Percentiles rank a stretch among this genome's conserved stretches.
Evolutionary conservation across 495 filamentous ascomycete genomes (phyloP).

Genomic region (Platismatia glauca): DNA sequence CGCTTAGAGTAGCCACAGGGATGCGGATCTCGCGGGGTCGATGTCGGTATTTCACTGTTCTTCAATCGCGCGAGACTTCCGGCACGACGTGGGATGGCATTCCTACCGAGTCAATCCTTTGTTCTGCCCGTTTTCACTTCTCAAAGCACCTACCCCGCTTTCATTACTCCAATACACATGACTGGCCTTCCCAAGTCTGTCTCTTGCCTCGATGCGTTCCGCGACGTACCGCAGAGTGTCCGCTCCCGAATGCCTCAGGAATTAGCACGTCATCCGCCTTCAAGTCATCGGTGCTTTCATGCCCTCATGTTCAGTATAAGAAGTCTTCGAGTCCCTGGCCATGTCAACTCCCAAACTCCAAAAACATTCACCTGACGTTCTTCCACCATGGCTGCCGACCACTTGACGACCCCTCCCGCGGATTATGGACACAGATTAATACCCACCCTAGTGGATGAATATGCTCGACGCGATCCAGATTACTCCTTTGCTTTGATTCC

Average conservation of each 20-base stretch:
- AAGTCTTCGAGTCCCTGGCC: not conserved
- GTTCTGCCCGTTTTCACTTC: too few species aligned
- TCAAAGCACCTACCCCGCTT: too few species aligned
- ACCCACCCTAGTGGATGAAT: constrained; percentile 34
- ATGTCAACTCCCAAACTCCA: not conserved
- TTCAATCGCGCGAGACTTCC: too few species aligned
- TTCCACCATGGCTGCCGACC: not conserved
- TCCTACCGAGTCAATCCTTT: too few species aligned
- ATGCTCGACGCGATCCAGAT: constrained; percentile 32
- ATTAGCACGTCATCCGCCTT: not conserved
- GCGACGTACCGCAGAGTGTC: not conserved
- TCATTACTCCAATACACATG: too few species aligned
- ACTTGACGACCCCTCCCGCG: not conserved
- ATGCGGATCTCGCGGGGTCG: too few species aligned
- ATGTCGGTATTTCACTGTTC: too few species aligned
- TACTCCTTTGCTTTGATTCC: constrained; percentile 38
- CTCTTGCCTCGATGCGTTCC: not conserved
- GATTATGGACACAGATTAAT: constrained; percentile 14
- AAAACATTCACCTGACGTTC: not conserved
- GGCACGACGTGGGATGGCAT: too few species aligned
- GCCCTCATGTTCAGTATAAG: not conserved
- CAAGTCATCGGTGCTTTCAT: not conserved
- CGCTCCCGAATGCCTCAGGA: not conserved
- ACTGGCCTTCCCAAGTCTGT: not conserved
- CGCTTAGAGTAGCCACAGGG: too few species aligned